These are phyloP conservation scores for Sporothrix euskadiensis DNA, from an alignment of 2,329 filamentous ascomycete genomes.

Conservation along the genomic window DNA sequence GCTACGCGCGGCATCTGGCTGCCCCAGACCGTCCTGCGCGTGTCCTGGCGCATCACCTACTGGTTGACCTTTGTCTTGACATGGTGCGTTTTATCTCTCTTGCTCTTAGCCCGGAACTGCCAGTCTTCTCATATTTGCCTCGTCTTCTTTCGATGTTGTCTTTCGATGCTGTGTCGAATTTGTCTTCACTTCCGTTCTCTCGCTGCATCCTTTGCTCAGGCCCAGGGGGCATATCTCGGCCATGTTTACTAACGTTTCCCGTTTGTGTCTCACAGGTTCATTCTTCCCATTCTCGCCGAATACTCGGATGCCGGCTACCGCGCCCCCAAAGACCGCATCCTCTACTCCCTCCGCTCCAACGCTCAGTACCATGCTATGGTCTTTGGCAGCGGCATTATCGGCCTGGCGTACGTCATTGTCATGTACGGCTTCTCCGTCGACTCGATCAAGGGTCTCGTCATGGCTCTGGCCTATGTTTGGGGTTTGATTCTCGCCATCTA, in stretches of 20 bases:
- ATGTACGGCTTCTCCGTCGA: constrained; percentile 71
- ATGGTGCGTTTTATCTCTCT: constrained; percentile 60
- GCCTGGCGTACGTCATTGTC: constrained; percentile 79
- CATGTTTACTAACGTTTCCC: background rate
- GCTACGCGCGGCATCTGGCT: constrained; percentile 83
- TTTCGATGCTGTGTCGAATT: background rate
- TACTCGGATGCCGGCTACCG: constrained; percentile 94
- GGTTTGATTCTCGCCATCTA: constrained; percentile 90
- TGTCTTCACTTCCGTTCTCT: background rate
- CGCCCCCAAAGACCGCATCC: constrained; percentile 74
- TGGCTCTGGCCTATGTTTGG: constrained; percentile 95
- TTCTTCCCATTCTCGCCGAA: constrained; percentile 89
- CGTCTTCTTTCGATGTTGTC: background rate
- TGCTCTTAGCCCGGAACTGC: background rate
- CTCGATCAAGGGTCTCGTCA: constrained; percentile 78
- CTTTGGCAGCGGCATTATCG: constrained; percentile 67
- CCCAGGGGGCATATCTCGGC: background rate
- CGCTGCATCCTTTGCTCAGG: background rate
- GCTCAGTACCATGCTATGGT: constrained; percentile 85
- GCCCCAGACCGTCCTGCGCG: constrained; percentile 71
- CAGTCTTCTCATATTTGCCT: background rate
- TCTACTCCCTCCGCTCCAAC: constrained; percentile 85
- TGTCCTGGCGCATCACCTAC: constrained; percentile 93
- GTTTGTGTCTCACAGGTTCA: constrained; percentile 59
- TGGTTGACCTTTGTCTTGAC: constrained; percentile 96